Conservation (phyloP, 495 filamentous ascomycete species). For the Articulospora tetracladia region DNA sequence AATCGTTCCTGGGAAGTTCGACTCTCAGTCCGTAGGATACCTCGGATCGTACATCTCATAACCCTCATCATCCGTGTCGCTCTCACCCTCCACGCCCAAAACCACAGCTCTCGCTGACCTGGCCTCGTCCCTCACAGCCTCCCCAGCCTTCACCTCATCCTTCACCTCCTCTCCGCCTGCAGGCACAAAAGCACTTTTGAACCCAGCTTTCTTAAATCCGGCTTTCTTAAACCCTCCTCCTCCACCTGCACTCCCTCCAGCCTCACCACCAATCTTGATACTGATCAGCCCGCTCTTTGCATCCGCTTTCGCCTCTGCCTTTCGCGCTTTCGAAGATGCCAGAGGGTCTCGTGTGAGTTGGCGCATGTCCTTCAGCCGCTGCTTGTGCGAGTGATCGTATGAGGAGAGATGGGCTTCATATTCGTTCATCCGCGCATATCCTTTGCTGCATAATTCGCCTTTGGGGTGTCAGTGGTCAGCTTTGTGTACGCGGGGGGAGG, state of each 20-base stretch:
- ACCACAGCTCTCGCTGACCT: slow-evolving; percentile 7
- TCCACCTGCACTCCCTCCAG: slow-evolving; percentile 4
- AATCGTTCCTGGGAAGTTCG: background rate
- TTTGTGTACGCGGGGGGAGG: background rate
- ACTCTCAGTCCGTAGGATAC: slow-evolving; percentile 46
- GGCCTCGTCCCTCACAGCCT: slow-evolving; percentile 16
- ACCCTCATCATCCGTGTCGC: slow-evolving; percentile 56
- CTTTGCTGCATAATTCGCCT: slow-evolving; percentile 62
- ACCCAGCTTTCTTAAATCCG: slow-evolving; percentile 55
- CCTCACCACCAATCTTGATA: slow-evolving; percentile 45
- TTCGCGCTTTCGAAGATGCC: slow-evolving; percentile 56
- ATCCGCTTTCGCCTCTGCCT: slow-evolving; percentile 68
- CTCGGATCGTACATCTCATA: slow-evolving; percentile 53
- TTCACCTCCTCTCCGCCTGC: slow-evolving; percentile 29
- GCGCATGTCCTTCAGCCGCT: slow-evolving; percentile 65
- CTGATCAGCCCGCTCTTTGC: slow-evolving; percentile 42
- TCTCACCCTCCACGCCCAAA: slow-evolving; percentile 38
- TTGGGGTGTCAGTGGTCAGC: slow-evolving; percentile 10
- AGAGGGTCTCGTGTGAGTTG: slow-evolving; percentile 56
- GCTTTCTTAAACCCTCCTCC: slow-evolving; percentile 27
- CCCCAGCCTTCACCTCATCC: slow-evolving; percentile 17
- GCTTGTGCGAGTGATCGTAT: slow-evolving; percentile 68
- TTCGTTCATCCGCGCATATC: slow-evolving; percentile 67
- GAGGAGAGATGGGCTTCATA: slow-evolving; percentile 65
- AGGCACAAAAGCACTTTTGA: slow-evolving; percentile 49